A percentile compares a stretch with the other conserved stretches of the same genome.
phyloP scores from a whole-genome alignment of 805 yeast genomes.

The Ogataea angusta region DNA sequence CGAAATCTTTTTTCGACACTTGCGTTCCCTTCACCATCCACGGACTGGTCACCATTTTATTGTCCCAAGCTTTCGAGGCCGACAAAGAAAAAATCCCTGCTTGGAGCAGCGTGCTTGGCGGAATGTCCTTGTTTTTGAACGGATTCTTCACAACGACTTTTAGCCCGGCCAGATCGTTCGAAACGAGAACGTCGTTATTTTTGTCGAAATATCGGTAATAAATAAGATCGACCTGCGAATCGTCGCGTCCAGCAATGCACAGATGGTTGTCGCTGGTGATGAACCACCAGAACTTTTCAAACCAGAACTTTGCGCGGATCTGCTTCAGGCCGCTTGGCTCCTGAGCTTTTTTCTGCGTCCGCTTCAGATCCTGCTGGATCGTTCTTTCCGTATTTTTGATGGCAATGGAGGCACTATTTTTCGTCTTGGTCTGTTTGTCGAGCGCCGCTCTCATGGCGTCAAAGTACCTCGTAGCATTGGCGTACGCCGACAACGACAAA shows the following conservation, averaged over 20 bases:
- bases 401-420: constrained; percentile 71
- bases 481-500: constrained; percentile 71
- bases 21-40: constrained; percentile 77
- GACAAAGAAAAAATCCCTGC: constrained; percentile 86
- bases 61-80: constrained; percentile 86
- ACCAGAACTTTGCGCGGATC: constrained; percentile 76
- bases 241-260: constrained; percentile 84
- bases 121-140: constrained; percentile 61
- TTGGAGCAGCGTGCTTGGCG: constrained; percentile 85
- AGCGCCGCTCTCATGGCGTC: constrained; percentile 72
- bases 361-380: constrained; percentile 67
- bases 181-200: constrained; percentile 67
- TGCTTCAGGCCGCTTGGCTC: constrained; percentile 47
- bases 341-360: constrained; percentile 55
- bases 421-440: constrained; percentile 77
- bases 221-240: constrained; percentile 72
- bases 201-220: constrained; percentile 70
- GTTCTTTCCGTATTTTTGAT: constrained; percentile 78
- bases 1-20: constrained; percentile 65
- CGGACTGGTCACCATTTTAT: constrained; percentile 75
- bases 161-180: constrained; percentile 71
- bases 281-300: constrained; percentile 94
- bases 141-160: constrained; percentile 83
- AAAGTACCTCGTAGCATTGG: constrained; percentile 82
- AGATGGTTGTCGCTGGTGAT: constrained; percentile 85